Evolutionary conservation across 345 rosid genomes (phyloP).

Genomic region (Syzygium grande): DNA sequence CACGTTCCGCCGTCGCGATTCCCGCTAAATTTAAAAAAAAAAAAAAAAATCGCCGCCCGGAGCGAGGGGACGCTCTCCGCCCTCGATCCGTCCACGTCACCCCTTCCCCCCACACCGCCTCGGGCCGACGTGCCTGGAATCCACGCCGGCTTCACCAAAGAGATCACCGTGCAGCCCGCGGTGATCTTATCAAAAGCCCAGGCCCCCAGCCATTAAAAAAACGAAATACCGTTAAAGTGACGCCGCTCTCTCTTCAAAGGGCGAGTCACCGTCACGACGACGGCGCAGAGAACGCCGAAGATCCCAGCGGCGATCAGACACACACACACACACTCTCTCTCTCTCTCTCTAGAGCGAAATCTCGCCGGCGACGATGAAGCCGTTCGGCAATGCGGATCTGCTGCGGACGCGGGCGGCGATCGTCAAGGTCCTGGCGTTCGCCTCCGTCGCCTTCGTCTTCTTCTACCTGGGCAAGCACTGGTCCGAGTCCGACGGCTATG

Average conservation of each 20-base stretch:
- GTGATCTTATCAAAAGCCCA: background rate
- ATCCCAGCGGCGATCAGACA: background rate
- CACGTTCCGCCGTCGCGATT: background rate
- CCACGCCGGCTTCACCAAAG: background rate
- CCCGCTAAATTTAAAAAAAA: background rate
- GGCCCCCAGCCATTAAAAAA: no score
- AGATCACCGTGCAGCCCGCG: background rate
- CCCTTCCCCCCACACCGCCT: background rate
- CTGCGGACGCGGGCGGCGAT: conserved; percentile 24
- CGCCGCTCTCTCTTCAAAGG: background rate
- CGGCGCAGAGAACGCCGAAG: background rate
- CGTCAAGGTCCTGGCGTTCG: conserved; percentile 38
- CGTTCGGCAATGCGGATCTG: conserved; percentile 20
- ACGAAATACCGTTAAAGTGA: background rate
- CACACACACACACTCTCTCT: no score
- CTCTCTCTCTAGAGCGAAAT: background rate
- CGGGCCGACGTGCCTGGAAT: background rate
- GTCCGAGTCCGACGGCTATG: conserved; percentile 65
- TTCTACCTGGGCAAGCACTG: conserved; percentile 88
- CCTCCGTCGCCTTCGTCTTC: conserved; percentile 50
- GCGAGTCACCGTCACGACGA: background rate
- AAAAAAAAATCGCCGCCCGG: background rate
- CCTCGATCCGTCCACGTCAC: background rate
- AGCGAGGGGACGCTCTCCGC: background rate
- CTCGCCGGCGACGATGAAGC: conserved; percentile 34